Evolutionary conservation across 257 asterid genomes (phyloP), one percentile per base, ranked within the genome.

Genomic region (Voacanga thouarsii): DNA sequence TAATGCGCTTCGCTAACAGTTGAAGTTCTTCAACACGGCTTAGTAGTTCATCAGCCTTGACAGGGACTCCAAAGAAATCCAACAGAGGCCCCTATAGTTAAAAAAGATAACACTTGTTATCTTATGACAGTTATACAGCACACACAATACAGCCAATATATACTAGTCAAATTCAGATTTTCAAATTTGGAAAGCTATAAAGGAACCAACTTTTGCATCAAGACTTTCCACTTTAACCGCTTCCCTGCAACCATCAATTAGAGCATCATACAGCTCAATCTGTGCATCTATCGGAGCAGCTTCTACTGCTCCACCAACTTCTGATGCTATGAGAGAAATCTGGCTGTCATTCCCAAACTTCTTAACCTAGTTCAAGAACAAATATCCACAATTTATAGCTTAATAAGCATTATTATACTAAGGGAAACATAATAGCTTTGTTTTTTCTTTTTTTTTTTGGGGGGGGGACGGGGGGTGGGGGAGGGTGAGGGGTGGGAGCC

Each of bases 61-160:
- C 97, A 77, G 98, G 93, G 56, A 96, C 92, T n/a, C 99, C 99
- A 86, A 96, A 96, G 81, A 90, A 96, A 85, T 96, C 99, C 95
- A 96, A 82, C 45, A 92, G 84, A 57, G 99, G 99, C 67, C 97
- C 98, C 99, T 96, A 70, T 75, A 78, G 69, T 63, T 60, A 66
- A 33, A 76, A 4, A 33, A 3, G 5, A 39, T 71, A 53, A 19
- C 6, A 71, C 64, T 33, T 55, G 50, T 80, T 68, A 85, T 72
- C 75, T 59, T 61, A 30, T 18, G 41, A 21, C 60, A 71, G 18
- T 28, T 51, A n/a, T 37, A 10, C 45, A 12, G 45, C 43, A 41
- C 63, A 4, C n/a, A 64, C 60, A 49, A 41, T 15, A 76, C 19
- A 23, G 21, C 5, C n/a, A 37, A 26, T 49, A 71, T 23, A 44